Conservation (phyloP, 768 basidiomycete species). For the Phylloporus sp. region DNA sequence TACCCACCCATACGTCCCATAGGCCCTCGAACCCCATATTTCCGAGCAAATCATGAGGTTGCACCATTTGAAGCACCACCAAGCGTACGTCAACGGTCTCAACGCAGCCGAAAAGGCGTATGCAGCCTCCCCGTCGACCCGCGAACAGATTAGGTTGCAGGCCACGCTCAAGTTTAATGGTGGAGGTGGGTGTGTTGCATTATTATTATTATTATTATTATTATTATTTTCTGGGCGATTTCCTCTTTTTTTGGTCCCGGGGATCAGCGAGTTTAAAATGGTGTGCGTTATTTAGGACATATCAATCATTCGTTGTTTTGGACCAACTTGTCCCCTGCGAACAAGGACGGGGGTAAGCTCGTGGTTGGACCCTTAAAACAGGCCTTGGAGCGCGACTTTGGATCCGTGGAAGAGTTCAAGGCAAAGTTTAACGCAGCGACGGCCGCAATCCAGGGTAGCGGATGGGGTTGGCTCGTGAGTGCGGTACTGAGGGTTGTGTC, state of each 20-base stretch:
- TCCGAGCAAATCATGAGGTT: slow-evolving; percentile 90
- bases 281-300: slow-evolving; percentile 46
- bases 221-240: too few species aligned
- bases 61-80: slow-evolving; percentile 89
- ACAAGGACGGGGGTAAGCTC: slow-evolving; percentile 59
- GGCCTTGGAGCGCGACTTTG: slow-evolving; percentile 77
- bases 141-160: slow-evolving; percentile 80
- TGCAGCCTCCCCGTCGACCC: slow-evolving; percentile 55
- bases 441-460: slow-evolving; percentile 91
- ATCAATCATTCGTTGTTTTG: slow-evolving; percentile 97
- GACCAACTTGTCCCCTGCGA: slow-evolving; percentile 86
- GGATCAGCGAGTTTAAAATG: neutral
- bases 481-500: neutral
- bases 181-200: slow-evolving; percentile 62
- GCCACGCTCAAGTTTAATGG: slow-evolving; percentile 95
- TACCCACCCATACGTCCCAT: neutral
- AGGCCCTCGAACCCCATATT: slow-evolving; percentile 92
- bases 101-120: slow-evolving; percentile 91
- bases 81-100: slow-evolving; percentile 90
- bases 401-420: slow-evolving; percentile 83
- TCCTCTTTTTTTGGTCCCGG: neutral
- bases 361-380: slow-evolving; percentile 63
- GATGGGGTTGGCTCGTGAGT: slow-evolving; percentile 95
- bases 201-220: too few species aligned
- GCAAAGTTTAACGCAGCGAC: slow-evolving; percentile 81